These are phyloP conservation scores for Endothia cerciana DNA, from an alignment of 2,329 filamentous ascomycete genomes.

Conservation along the genomic window DNA sequence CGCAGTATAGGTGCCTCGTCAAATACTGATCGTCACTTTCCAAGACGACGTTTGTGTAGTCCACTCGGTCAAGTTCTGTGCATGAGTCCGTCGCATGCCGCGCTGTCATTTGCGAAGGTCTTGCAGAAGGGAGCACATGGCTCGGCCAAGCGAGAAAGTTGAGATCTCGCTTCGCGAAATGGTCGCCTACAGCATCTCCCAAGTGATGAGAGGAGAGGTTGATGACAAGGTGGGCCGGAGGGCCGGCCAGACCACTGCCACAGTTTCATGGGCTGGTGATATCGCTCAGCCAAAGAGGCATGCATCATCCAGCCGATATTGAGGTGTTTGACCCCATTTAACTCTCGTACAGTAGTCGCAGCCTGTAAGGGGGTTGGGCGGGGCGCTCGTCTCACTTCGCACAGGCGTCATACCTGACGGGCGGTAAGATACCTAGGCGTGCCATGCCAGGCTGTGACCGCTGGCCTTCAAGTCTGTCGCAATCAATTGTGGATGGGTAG, in stretches of 20 bases:
- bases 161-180: slow-evolving; percentile 3
- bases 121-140: not conserved
- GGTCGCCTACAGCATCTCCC: not conserved
- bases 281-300: not conserved
- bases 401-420: slow-evolving; percentile 7
- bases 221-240: not conserved
- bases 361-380: not conserved
- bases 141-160: not conserved
- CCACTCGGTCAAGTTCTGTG: not conserved
- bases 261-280: slow-evolving; percentile 2
- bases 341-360: slow-evolving; percentile 8
- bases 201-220: not conserved
- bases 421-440: not conserved
- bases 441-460: no score
- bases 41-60: not conserved
- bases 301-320: slow-evolving; percentile 8
- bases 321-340: slow-evolving; percentile 5
- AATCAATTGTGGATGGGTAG: slow-evolving; percentile 2
- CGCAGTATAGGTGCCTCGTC: not conserved
- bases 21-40: not conserved
- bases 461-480: not conserved
- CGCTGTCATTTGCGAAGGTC: slow-evolving; percentile 9
- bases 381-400: not conserved
- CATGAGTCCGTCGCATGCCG: slow-evolving; percentile 10
- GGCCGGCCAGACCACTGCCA: not conserved